Evolutionary conservation across 148 eudicot species (phyloP).

Genomic region (Arctostaphylos glauca): DNA sequence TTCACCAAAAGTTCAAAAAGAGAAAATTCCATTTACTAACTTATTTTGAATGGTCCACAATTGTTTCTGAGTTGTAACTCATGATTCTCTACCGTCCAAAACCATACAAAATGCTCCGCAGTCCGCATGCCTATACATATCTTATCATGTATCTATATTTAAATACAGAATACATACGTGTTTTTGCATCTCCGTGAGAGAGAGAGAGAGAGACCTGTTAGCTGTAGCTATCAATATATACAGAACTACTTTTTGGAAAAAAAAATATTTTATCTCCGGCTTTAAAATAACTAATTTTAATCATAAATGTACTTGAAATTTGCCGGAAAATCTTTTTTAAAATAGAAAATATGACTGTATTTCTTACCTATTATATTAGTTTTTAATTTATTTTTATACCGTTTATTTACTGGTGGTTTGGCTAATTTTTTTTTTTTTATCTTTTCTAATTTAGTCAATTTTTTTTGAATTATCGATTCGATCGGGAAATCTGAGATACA

Average conservation of each 20-base stretch:
- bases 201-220: no score
- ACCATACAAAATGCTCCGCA: neutral
- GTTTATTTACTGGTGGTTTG: no score
- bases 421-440: no score
- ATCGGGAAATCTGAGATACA: no score
- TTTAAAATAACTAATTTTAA: neutral
- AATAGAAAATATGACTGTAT: neutral
- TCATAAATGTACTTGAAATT: neutral
- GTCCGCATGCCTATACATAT: neutral
- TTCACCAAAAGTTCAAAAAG: conserved; percentile 4
- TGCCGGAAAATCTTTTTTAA: neutral
- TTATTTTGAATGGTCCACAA: neutral
- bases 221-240: no score
- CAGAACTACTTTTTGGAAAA: no score
- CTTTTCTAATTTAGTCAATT: no score
- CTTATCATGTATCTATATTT: no score
- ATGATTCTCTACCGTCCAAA: neutral
- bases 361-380: no score
- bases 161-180: no score
- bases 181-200: no score
- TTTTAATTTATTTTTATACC: no score
- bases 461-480: neutral
- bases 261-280: neutral
- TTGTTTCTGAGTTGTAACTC: neutral
- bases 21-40: neutral